Base-by-base conservation (phyloP, 805 yeast genomes). In the Zygoascus tannicola region DNA sequence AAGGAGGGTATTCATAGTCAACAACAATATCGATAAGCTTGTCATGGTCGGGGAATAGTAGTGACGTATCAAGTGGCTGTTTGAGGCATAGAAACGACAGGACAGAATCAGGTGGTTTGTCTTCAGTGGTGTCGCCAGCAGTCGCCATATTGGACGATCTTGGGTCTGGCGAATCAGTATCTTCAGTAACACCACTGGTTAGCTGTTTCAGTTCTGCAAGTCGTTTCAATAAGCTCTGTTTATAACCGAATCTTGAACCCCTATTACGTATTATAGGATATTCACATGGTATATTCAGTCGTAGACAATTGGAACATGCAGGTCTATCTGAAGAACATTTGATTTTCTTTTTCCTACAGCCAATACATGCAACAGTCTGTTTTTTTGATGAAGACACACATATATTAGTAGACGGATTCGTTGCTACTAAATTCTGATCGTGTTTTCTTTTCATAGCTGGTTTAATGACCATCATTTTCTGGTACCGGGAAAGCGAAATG, bases 291-390 rank as follows among this genome's bases (percentile, higher is more conserved):
- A 60, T 52, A 33, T 60, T 51, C 22, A 55, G 51, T 8, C 63
- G 54, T 15, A 62, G 52, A 38, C 66, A 62, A 49, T 56, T 55
- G 12, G 59, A 51, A 43, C 66, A 62, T 4, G 66, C 66, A 4
- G 66, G 66, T 5, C 66, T 52, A 36, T 55, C 65, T 14, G 62
- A 63, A 1, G 66, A 56, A 48, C 66, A 62, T 46, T 59, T 60
- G 44, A 60, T 62, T 53, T 62, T 62, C 49, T 63, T 63, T 40
- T 57, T 58, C n/a, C 66, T 47, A 41, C 66, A 62, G 16, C 58
- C 59, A 32, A 50, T 49, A 44, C 66, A 62, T 5, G 66, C 66
- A 16, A 57, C 64, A 22, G 58, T 64, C 21, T 58, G 52, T 40
- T 59, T 57, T 35, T 56, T 60, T 16, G 41, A 45, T 14, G 36